A percentile compares a stretch with the other conserved stretches of the same genome.
Evolutionary conservation across 2,329 filamentous ascomycete species (phyloP).

Genomic region (Fusarium palustre): DNA sequence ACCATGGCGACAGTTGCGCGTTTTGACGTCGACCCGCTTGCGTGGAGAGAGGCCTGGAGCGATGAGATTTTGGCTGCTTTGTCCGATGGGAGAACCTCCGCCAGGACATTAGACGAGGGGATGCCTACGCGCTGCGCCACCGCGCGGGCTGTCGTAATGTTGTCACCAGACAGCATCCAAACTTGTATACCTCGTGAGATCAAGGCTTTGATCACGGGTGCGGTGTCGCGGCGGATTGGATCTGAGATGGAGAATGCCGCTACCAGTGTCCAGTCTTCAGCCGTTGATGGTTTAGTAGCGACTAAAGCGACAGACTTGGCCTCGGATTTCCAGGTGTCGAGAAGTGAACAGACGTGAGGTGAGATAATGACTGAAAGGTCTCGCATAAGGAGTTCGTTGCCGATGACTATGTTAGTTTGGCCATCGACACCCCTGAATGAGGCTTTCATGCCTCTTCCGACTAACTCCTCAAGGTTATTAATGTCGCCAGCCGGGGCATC

Average conservation of each 20-base stretch:
- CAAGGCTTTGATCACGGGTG: slow-evolving; percentile 72
- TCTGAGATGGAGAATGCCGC: slow-evolving; percentile 83
- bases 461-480: slow-evolving; percentile 70
- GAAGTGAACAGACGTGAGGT: slow-evolving; percentile 48
- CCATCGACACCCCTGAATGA: slow-evolving; percentile 41
- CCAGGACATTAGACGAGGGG: slow-evolving; percentile 78
- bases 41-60: slow-evolving; percentile 66
- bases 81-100: slow-evolving; percentile 85
- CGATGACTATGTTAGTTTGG: slow-evolving; percentile 67
- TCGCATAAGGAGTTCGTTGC: slow-evolving; percentile 77
- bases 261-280: slow-evolving; percentile 62
- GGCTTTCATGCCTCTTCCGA: slow-evolving; percentile 78
- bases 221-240: slow-evolving; percentile 79
- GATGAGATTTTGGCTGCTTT: slow-evolving; percentile 79
- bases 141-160: slow-evolving; percentile 82
- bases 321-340: slow-evolving; percentile 69
- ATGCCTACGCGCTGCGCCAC: slow-evolving; percentile 84
- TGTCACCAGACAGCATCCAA: slow-evolving; percentile 95
- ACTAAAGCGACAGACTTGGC: slow-evolving; percentile 74
- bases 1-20: slow-evolving; percentile 80
- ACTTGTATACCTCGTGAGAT: slow-evolving; percentile 75
- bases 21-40: slow-evolving; percentile 48
- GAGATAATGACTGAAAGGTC: slow-evolving; percentile 60
- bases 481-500: slow-evolving; percentile 51
- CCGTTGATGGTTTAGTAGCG: slow-evolving; percentile 55